Base-by-base conservation (phyloP, 1,284 basidiomycete genomes). In the Phlebopus sp. region DNA sequence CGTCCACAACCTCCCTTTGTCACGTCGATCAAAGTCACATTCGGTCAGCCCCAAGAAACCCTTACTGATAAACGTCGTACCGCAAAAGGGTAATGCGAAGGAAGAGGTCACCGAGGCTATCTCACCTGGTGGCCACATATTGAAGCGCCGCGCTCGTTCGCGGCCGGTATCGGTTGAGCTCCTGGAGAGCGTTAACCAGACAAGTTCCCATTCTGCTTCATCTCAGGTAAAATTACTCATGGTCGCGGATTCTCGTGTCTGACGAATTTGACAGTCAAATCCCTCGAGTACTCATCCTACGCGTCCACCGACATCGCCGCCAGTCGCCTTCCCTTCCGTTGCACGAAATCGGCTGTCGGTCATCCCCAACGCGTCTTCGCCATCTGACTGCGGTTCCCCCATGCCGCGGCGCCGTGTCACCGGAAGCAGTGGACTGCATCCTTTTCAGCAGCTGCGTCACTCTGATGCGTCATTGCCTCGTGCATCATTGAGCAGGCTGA, bases 111-210 rank as follows among this genome's bases (percentile, higher is more conserved):
- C 74, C 2, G 83, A 84, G 55, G 79, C 81, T 1, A 71, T 86
- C 50, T 89, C 84, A 0, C 86, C 84, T 3, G 82, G 81, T 18
- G 85, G 85, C 0, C 86, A 87, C 62, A 69, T 88, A 48, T 77
- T 72, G 27, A 89, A 89, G 64, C 74, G 86, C 47, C 77, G 84
- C 14, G 84, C 84, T 2, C 78, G 81, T 14, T 79, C 82, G 29
- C 72, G 84, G 41, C 86, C 84, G 1, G 69, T 86, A 8, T 87
- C 86, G 21, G 64, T 77, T 31, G 84, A 88, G 58, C 63, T 87
- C 37, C 70, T 79, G 8, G 74, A 82, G 57, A 76, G 75, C 49
- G 65, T 70, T 32, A 68, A 72, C 53, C 66, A 66, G 47, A 66
- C 69, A 15, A 67, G 72, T 11, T 68, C 70, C 31, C 71, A 73